Evolutionary conservation across 1,284 basidiomycete genomes (phyloP).

Genomic region (Cryptococcus sp.): DNA sequence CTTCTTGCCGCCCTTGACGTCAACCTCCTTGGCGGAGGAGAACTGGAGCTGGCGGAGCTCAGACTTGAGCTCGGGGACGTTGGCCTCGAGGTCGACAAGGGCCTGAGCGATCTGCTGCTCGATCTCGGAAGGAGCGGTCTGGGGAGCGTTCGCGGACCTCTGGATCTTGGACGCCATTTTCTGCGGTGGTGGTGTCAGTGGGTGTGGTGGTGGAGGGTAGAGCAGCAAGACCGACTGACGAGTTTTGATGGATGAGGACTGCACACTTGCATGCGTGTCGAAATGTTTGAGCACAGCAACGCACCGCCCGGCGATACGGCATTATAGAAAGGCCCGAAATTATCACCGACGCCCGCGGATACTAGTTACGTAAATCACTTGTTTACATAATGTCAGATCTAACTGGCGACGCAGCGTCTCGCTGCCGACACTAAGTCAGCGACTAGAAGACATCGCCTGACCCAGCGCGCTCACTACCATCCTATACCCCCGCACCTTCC

Average conservation of each 20-base stretch:
- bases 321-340: too few species aligned
- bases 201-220: neutral
- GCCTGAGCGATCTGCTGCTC: conserved; percentile 94
- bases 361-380: too few species aligned
- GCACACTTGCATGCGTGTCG: too few species aligned
- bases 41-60: conserved; percentile 96
- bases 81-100: conserved; percentile 94
- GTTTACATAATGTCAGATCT: too few species aligned
- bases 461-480: too few species aligned
- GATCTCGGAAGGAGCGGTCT: conserved; percentile 81
- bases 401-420: too few species aligned
- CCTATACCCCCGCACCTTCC: too few species aligned
- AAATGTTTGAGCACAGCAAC: too few species aligned
- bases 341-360: too few species aligned
- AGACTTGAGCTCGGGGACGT: conserved; percentile 94
- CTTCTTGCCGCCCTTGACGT: conserved; percentile 99
- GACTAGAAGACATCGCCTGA: too few species aligned
- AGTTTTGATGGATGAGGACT: neutral
- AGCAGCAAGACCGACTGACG: neutral
- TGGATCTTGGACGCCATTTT: conserved; percentile 66
- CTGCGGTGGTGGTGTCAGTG: neutral
- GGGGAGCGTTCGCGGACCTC: conserved; percentile 93
- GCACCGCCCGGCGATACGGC: too few species aligned
- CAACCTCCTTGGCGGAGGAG: conserved; percentile 96
- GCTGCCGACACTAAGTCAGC: too few species aligned